Percentiles rank a stretch among this genome's conserved stretches.
Conservation (phyloP, 23 red algal species). For the Agarophyton chilense region DNA sequence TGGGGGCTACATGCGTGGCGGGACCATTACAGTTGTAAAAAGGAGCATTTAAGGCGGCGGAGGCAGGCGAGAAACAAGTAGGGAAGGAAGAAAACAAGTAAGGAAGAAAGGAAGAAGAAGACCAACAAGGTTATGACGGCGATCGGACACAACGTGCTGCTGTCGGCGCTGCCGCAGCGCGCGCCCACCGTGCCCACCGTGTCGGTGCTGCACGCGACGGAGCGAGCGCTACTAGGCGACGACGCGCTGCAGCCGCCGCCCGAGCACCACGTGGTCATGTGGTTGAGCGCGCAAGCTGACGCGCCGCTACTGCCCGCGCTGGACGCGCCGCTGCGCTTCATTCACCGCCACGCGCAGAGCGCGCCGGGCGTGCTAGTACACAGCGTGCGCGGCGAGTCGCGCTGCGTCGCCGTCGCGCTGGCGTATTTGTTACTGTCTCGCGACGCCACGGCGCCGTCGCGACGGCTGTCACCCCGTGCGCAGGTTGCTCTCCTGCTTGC, state of each 20-base stretch:
- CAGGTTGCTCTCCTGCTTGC: constrained; percentile 1
- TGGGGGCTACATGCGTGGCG: no score
- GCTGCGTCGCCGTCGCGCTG: constrained; percentile 5
- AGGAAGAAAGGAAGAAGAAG: no score
- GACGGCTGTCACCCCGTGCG: background rate
- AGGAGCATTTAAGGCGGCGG: no score
- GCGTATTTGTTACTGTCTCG: constrained; percentile 7
- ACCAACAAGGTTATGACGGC: no score
- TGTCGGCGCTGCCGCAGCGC: constrained; percentile 21
- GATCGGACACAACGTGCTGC: constrained; percentile 7
- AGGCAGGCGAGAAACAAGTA: no score
- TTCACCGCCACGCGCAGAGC: constrained; percentile 9
- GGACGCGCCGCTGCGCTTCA: constrained; percentile 16
- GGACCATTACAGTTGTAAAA: no score
- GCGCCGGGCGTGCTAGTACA: constrained; percentile 21
- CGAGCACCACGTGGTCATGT: constrained; percentile 15
- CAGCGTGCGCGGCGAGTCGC: constrained; percentile 24
- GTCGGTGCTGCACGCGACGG: constrained; percentile 14
- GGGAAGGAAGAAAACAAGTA: no score
- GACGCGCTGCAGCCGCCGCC: background rate
- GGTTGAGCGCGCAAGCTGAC: constrained; percentile 2
- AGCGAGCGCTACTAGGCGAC: background rate
- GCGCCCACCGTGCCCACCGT: constrained; percentile 17
- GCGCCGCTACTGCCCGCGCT: constrained; percentile 13
- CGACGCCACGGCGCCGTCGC: background rate